A percentile compares a stretch with the other conserved stretches of the same genome.
phyloP scores from a whole-genome alignment of 2,329 filamentous ascomycete genomes.

The Pseudogymnoascus sp. region DNA sequence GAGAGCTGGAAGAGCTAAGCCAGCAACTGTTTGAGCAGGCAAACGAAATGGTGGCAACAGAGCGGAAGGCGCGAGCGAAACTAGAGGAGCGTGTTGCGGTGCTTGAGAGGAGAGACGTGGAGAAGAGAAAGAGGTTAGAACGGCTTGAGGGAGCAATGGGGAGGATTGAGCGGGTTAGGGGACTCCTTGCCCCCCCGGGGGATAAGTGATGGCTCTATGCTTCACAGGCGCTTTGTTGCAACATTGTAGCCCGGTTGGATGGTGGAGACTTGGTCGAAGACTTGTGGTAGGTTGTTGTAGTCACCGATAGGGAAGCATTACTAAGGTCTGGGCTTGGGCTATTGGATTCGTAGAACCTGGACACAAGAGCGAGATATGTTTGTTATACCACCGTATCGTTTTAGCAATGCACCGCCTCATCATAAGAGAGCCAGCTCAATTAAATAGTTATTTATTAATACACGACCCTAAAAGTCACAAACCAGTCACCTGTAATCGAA shows the following conservation, averaged over 20 bases:
- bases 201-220: background rate
- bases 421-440: background rate
- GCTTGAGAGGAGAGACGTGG: slow-evolving; percentile 61
- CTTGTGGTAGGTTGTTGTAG: background rate
- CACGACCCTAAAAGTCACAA: background rate
- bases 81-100: slow-evolving; percentile 64
- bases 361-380: background rate
- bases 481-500: background rate
- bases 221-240: background rate
- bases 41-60: slow-evolving; percentile 79
- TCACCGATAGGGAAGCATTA: background rate
- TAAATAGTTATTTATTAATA: slow-evolving; percentile 5
- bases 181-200: slow-evolving; percentile 38
- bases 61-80: slow-evolving; percentile 62
- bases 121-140: slow-evolving; percentile 63
- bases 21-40: slow-evolving; percentile 72
- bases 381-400: background rate
- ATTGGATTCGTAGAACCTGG: background rate
- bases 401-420: background rate
- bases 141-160: slow-evolving; percentile 63
- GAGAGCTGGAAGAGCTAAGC: slow-evolving; percentile 72
- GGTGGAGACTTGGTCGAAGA: background rate
- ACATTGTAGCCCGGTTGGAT: background rate
- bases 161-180: slow-evolving; percentile 64
- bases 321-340: background rate